These are phyloP conservation scores for Apophysomyces variabilis DNA, from an alignment of 371 early-diverging fungal species.

Conservation along the genomic window DNA sequence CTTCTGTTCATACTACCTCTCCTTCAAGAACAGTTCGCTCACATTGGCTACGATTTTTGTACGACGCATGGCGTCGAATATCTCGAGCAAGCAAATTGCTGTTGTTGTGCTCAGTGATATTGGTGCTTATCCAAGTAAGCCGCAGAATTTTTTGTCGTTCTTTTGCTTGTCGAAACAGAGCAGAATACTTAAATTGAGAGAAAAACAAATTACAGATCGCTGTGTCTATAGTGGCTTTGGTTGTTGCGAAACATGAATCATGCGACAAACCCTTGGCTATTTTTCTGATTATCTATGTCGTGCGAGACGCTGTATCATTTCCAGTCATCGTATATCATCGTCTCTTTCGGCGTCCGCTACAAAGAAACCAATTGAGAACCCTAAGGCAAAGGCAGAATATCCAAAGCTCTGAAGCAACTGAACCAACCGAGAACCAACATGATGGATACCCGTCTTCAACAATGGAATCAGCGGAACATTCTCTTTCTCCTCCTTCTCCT, in stretches of 20 bases:
- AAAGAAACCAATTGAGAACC: neutral
- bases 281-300: slow-evolving; percentile 41
- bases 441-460: neutral
- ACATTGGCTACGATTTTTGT: slow-evolving; percentile 5
- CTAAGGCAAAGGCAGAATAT: neutral
- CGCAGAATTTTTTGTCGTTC: slow-evolving; percentile 1
- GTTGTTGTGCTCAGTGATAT: neutral
- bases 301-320: slow-evolving; percentile 37
- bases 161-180: neutral
- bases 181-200: no score
- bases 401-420: neutral
- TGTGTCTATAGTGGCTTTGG: slow-evolving; percentile 26
- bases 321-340: slow-evolving; percentile 46
- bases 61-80: slow-evolving; percentile 28
- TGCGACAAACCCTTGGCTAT: slow-evolving; percentile 48
- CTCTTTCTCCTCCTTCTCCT: neutral
- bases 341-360: slow-evolving; percentile 23
- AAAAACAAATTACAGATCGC: slow-evolving; percentile 24
- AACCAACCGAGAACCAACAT: neutral
- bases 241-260: slow-evolving; percentile 25
- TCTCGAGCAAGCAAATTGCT: slow-evolving; percentile 23
- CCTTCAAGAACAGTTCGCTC: slow-evolving; percentile 6
- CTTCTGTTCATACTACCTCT: neutral
- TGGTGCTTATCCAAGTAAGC: slow-evolving; percentile 24
- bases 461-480: neutral